Conservation (phyloP, 345 rosid genomes). For the Brassica napus region DNA sequence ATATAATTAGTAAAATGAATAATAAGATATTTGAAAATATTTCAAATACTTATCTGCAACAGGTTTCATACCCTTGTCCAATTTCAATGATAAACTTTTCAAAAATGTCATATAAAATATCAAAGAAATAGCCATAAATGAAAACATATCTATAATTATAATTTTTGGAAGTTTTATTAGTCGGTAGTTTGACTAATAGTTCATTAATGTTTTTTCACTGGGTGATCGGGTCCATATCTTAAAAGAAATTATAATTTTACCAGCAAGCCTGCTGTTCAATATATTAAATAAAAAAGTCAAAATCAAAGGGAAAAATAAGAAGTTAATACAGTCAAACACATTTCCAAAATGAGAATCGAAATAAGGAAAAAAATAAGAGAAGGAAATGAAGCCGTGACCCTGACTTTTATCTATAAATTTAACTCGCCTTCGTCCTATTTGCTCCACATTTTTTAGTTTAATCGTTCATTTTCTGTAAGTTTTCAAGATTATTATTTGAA, state of each 20-base stretch:
- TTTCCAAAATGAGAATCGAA: not conserved
- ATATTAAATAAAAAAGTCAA: not conserved
- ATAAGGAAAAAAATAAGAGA: not conserved
- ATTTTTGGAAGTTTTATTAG: not conserved
- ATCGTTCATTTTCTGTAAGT: not conserved
- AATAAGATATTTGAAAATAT: no score
- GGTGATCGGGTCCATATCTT: not conserved
- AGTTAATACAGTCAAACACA: not conserved
- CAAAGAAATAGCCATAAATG: not conserved
- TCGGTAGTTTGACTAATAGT: not conserved
- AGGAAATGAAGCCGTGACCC: not conserved
- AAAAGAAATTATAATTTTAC: not conserved
- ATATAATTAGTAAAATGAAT: no score
- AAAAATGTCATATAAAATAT: not conserved
- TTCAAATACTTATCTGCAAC: no score
- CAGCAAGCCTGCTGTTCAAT: not conserved
- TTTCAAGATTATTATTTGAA: not conserved
- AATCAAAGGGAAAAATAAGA: not conserved
- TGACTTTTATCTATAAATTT: not conserved
- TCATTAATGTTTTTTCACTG: no score
- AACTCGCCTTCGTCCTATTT: conserved; percentile 2
- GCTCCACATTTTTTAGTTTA: not conserved
- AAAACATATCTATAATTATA: not conserved
- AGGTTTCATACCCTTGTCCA: no score
- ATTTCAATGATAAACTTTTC: no score